phyloP scores from a whole-genome alignment of 371 early-diverging fungal genomes.

The Mortierella sp. region DNA sequence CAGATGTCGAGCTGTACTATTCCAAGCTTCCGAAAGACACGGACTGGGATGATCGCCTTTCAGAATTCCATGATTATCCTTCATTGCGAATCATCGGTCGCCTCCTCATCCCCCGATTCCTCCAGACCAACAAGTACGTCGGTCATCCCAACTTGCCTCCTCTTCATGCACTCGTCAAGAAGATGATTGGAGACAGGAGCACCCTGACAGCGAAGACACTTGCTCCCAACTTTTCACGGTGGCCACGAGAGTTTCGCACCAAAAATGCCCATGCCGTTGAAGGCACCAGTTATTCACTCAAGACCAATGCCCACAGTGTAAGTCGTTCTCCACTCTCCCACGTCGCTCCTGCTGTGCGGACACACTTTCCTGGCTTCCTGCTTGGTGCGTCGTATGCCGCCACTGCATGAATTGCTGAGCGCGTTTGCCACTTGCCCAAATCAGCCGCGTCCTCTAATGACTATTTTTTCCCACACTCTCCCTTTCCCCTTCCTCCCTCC shows the following conservation, averaged over 20 bases:
- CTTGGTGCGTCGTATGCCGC: too few species aligned
- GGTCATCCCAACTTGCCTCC: conserved; percentile 25
- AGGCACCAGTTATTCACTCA: conserved; percentile 58
- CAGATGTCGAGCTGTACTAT: conserved; percentile 67
- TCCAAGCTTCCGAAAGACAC: conserved; percentile 54
- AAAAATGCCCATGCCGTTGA: conserved; percentile 46
- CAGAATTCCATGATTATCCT: conserved; percentile 58
- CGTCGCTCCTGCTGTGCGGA: neutral
- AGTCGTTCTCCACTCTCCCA: conserved; percentile 12
- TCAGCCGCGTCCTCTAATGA: neutral
- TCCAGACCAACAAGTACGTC: conserved; percentile 33
- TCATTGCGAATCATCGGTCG: conserved; percentile 54
- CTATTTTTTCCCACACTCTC: neutral
- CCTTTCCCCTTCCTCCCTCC: neutral
- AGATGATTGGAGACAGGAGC: conserved; percentile 3
- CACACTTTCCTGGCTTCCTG: too few species aligned
- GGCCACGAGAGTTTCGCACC: conserved; percentile 21
- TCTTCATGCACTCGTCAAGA: conserved; percentile 21
- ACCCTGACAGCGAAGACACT: conserved; percentile 13
- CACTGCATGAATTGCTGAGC: too few species aligned
- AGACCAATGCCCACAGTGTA: conserved; percentile 72
- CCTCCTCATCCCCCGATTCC: conserved; percentile 55
- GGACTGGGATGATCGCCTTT: conserved; percentile 57
- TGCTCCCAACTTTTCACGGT: conserved; percentile 29
- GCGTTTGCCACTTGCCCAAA: too few species aligned